phyloP scores from a whole-genome alignment of 257 asterid species.

The Lycium barbarum region DNA sequence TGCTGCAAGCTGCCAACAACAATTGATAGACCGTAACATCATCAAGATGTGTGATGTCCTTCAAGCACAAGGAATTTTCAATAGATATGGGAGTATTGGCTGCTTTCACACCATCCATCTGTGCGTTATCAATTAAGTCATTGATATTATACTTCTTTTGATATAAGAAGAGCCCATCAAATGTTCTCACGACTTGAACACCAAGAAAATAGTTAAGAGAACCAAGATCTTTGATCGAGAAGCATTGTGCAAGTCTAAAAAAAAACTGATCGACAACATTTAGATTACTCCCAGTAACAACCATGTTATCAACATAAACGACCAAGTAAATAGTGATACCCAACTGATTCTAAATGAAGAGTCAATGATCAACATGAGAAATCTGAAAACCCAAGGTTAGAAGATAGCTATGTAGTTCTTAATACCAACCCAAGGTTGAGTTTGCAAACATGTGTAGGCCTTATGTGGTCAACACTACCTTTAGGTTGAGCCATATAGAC shows the following conservation, averaged over 20 bases:
- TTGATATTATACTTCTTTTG: background rate
- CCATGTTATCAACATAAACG: background rate
- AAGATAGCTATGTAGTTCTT: background rate
- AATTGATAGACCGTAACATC: too few species aligned
- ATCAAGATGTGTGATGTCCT: too few species aligned
- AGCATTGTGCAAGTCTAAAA: background rate
- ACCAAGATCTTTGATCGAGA: background rate
- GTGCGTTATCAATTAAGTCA: background rate
- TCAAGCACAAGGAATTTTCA: background rate
- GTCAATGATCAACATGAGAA: background rate
- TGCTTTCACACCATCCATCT: background rate
- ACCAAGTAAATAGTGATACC: background rate
- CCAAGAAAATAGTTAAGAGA: background rate
- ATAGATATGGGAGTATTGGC: background rate
- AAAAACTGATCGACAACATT: background rate
- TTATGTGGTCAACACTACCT: background rate
- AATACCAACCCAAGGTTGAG: background rate
- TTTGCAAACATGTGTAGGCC: background rate
- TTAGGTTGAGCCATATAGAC: background rate
- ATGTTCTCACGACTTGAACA: background rate
- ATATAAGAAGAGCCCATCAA: background rate
- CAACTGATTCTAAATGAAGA: background rate
- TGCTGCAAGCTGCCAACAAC: too few species aligned
- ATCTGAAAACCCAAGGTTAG: background rate
- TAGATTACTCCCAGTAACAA: background rate